A percentile compares a stretch with the other conserved stretches of the same genome.
These are phyloP conservation scores for Aspergillus uvarum DNA, from an alignment of 2,329 filamentous ascomycete genomes.

Conservation along the genomic window DNA sequence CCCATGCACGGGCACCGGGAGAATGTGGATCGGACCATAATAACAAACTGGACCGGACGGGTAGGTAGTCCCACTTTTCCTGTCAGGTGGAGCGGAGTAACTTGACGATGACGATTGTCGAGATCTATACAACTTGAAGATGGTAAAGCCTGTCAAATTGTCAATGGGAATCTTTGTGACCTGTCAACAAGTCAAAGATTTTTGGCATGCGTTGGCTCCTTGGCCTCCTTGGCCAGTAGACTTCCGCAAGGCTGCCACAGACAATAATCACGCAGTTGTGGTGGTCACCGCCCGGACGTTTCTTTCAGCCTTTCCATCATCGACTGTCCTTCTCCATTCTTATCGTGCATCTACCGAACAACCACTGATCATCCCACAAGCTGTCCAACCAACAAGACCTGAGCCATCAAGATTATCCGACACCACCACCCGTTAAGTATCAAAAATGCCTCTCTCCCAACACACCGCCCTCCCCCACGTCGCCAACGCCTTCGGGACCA, in stretches of 20 bases:
- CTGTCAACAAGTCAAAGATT: background rate
- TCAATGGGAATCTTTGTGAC: background rate
- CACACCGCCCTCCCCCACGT: constrained; percentile 17
- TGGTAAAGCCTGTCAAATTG: too few relatives aligned
- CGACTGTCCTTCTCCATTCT: background rate
- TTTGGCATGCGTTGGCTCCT: background rate
- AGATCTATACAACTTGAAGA: too few relatives aligned
- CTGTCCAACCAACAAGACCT: background rate
- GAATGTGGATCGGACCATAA: background rate
- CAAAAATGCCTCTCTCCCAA: background rate
- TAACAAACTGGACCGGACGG: background rate
- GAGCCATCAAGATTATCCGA: too few relatives aligned
- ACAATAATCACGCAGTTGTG: too few relatives aligned
- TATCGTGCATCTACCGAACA: background rate
- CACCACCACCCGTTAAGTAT: background rate
- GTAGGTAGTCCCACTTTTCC: background rate
- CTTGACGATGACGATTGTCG: too few relatives aligned
- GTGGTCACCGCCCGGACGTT: background rate
- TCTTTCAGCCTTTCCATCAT: background rate
- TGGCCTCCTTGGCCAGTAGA: background rate
- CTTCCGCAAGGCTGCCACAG: too few relatives aligned
- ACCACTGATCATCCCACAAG: too few relatives aligned
- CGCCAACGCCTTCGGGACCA: constrained; percentile 25
- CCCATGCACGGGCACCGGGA: background rate
- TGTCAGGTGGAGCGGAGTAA: background rate